Evolutionary conservation across 1,139 yeast genomes (phyloP), one percentile per base, ranked within the genome.

Genomic region (Geotrichum carabidarum): DNA sequence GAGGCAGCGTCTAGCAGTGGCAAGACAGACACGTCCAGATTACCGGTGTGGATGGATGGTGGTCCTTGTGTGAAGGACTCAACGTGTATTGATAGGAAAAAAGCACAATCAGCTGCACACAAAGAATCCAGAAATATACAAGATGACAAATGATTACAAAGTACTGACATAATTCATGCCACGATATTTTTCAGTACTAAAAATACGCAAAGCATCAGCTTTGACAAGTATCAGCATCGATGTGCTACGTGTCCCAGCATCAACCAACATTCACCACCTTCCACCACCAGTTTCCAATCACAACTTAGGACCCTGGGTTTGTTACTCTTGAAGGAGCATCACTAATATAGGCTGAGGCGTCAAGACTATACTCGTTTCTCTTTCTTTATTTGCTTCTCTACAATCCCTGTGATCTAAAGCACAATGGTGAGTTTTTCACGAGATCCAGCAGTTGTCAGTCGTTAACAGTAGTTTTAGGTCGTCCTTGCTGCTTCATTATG

Each of bases 401-500:
- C 34, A 43, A 9, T 34, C 34, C 46, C 35, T 22, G 15, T 6
- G 41, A 17, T 45, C 32, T 15, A 22, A 45, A 45, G 41, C 27
- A 45, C 49, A 45, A 45, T 45, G 49, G 49, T 45, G 38, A 35
- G 49, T 36, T 45, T 35, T 44, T 32, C 38, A 43, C 18, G 8
- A 9, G 8, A 18, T 37, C 14, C 42, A n/a, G 2, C 18, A 37
- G 4, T 15, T 3, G 17, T 11, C 4, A 37, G 15, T 8, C 4
- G 12, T 27, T 41, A 41, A 41, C 44, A 41, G 35, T 43, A 6
- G 7, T 35, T 8, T 11, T 22, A 72, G 90, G 89, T 81, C 62
- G 86, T 93, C 54, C 79, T 93, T 70, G 96, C 99, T 55, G 97
- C 97, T 56, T 87, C 97, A 51, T 87, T 93, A 64, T 89, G 97